Evolutionary conservation across 768 basidiomycete species (phyloP), one percentile per base, ranked within the genome.

Genomic region (Podaxis sp.): DNA sequence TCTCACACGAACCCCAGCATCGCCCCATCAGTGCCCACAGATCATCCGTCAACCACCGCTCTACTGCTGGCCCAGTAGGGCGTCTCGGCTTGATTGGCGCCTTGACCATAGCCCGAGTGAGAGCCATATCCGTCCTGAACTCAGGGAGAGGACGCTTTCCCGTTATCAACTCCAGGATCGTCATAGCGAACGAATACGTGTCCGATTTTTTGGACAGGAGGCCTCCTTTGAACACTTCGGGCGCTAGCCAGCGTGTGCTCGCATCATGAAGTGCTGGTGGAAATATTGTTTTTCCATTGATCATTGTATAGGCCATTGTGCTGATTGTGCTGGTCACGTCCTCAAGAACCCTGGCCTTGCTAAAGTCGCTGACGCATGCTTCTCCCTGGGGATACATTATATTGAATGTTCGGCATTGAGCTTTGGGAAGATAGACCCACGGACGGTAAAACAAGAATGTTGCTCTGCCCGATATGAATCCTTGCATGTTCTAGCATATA

Each of bases 101-200:
- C 62, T 74, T 68, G 1, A 76, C 65, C 37, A 86, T 75, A 62
- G 79, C 77, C 58, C 74, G 75, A 40, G 85, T 76, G 22, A 88
- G 84, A 26, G 77, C 70, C 7, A 82, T 73, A 65, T 86, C 84
- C n/a, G 80, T 76, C 65, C 72, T 82, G 52, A 75, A 75, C 56
- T 85, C 76, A 5, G 79, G 69, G 67, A 82, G 87, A 0, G 87
- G 87, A 26, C 68, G 70, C 67, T 82, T 79, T 36, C 75, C 76
- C 4, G 86, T 87, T 26, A 85, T 68, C 56, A 87, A 77, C 65
- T 88, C 87, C 28, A 87, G 75, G 33, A 84, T 75, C 12, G 83
- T 77, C 87, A 88, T 88, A 7, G 80, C 82, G 57, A 80, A 87
- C 2, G 84, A 83, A 64, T 87, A 88, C 0, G 80, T 74, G 66